Evolutionary conservation across 108 stramenopile species (phyloP).

Genomic region (Conticribra guillardii): DNA sequence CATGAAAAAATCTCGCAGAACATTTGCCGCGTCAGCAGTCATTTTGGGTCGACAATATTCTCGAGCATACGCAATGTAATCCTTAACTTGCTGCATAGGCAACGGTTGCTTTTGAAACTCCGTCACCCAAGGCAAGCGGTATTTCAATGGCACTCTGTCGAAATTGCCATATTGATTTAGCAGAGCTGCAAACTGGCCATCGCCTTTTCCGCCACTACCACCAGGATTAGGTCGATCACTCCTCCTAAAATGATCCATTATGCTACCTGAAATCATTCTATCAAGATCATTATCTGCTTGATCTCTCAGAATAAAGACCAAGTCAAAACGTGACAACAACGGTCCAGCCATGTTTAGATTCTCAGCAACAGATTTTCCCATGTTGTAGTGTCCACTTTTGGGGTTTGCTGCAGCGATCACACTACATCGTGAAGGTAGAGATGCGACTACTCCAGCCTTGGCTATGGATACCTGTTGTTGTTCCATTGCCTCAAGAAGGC

Average conservation of each 20-base stretch:
- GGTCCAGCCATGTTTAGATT: conserved; percentile 95
- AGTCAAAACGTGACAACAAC: conserved; percentile 95
- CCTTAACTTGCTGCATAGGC: conserved; percentile 83
- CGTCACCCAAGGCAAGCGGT: conserved; percentile 83
- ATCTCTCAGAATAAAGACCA: conserved; percentile 97
- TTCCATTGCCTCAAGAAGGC: conserved; percentile 98
- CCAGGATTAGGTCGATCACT: neutral
- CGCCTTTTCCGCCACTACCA: conserved; percentile 4
- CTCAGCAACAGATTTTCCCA: conserved; percentile 91
- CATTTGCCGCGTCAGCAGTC: conserved; percentile 80
- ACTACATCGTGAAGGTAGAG: conserved; percentile 90
- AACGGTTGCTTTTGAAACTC: conserved; percentile 79
- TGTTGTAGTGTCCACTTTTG: conserved; percentile 93
- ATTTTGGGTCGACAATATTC: conserved; percentile 93
- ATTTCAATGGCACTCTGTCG: conserved; percentile 51
- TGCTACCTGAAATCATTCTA: conserved; percentile 88
- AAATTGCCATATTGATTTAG: conserved; percentile 19
- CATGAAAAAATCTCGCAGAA: conserved; percentile 93
- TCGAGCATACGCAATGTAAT: conserved; percentile 96
- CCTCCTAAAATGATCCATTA: conserved; percentile 84
- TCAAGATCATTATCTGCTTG: conserved; percentile 91
- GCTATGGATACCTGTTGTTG: conserved; percentile 98
- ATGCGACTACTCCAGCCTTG: conserved; percentile 94
- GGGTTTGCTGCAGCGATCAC: conserved; percentile 99
- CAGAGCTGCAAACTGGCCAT: conserved; percentile 11